phyloP scores from a whole-genome alignment of 495 filamentous ascomycete genomes.

The Daldinia concentrica region DNA sequence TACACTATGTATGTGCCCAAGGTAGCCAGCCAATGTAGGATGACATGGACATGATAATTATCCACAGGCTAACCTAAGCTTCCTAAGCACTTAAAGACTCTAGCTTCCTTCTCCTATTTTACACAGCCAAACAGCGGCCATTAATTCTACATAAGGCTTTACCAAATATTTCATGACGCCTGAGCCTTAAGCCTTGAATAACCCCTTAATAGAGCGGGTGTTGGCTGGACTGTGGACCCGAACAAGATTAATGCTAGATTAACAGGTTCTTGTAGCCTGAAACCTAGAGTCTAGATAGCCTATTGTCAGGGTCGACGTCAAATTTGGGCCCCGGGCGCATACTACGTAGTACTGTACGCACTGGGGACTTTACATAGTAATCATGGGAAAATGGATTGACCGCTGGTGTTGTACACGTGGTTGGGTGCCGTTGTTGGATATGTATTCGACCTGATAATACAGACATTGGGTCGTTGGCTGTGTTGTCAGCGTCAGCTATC shows the following conservation, averaged over 20 bases:
- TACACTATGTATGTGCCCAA: not conserved
- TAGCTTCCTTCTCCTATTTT: conserved; percentile 21
- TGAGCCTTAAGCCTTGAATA: conserved; percentile 16
- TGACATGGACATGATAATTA: not conserved
- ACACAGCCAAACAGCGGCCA: conserved; percentile 1
- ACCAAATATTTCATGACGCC: conserved; percentile 12
- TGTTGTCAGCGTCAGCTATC: conserved; percentile 4
- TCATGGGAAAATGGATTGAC: conserved; percentile 10
- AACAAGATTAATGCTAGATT: conserved; percentile 31
- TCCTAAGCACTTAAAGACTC: not conserved
- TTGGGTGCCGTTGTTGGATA: not conserved
- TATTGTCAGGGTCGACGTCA: conserved; percentile 17
- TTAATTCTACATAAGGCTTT: conserved; percentile 24
- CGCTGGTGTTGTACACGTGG: conserved; percentile 13
- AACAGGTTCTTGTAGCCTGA: conserved; percentile 18
- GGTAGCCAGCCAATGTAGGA: not conserved
- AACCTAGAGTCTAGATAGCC: conserved; percentile 19
- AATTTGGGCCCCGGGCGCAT: conserved; percentile 13
- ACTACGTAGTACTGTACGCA: conserved; percentile 13
- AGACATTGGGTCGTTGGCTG: not conserved
- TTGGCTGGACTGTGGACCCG: conserved; percentile 37
- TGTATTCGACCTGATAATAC: not conserved
- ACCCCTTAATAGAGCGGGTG: conserved; percentile 36
- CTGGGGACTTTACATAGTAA: not conserved
- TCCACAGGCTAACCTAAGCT: not conserved